Conservation (phyloP, 805 yeast species). For the Clavispora fructus region DNA sequence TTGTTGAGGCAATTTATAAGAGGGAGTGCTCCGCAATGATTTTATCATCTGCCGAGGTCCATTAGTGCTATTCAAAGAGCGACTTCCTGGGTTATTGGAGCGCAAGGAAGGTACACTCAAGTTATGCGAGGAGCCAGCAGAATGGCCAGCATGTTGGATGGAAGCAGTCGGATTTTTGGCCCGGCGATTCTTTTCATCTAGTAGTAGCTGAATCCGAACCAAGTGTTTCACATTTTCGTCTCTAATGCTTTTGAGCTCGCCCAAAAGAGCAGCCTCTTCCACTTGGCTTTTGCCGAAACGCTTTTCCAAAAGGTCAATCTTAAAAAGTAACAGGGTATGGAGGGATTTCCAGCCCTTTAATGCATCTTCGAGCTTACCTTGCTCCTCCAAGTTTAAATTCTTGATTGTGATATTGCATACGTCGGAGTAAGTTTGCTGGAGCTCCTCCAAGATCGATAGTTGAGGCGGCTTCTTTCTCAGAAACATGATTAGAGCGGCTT, state of each 20-base stretch:
- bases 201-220: constrained; percentile 33
- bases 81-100: constrained; percentile 8
- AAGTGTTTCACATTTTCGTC: constrained; percentile 41
- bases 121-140: constrained; percentile 5
- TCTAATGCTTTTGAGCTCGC: constrained; percentile 32
- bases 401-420: constrained; percentile 55
- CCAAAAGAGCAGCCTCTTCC: constrained; percentile 12
- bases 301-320: constrained; percentile 50
- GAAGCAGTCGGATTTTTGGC: constrained; percentile 9
- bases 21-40: constrained; percentile 6
- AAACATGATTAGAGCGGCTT: constrained; percentile 31
- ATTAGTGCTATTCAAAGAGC: constrained; percentile 9
- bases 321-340: constrained; percentile 56
- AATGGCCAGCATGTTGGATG: not conserved
- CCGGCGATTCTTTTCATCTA: constrained; percentile 27
- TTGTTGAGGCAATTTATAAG: constrained; percentile 15
- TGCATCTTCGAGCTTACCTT: constrained; percentile 47
- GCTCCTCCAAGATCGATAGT: constrained; percentile 45
- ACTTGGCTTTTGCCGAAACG: constrained; percentile 20
- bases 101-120: constrained; percentile 27
- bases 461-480: constrained; percentile 56
- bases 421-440: constrained; percentile 57
- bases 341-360: constrained; percentile 69
- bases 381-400: constrained; percentile 55
- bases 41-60: constrained; percentile 24